Percentiles rank a stretch among this genome's conserved stretches.
Evolutionary conservation across 257 asterid species (phyloP).

Genomic region (Solanum pennellii): DNA sequence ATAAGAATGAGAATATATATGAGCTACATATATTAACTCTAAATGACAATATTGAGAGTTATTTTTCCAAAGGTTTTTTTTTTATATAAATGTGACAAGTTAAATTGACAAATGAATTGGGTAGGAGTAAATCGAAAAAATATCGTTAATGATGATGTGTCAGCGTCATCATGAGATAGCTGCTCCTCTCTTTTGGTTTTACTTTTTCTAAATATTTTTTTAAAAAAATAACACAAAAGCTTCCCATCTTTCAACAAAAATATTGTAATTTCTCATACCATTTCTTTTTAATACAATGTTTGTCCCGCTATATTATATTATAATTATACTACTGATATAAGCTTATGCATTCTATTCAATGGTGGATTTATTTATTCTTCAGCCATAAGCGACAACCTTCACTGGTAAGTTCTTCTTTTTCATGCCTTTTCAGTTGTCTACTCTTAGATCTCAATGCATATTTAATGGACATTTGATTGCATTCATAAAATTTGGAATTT

Average conservation of each 20-base stretch:
- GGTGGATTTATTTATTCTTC: constrained; percentile 13
- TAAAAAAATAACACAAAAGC: not conserved
- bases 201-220: not conserved
- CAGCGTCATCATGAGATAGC: constrained; percentile 1
- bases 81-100: not conserved
- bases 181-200: not conserved
- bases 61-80: too few relatives aligned
- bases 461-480: not conserved
- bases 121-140: not conserved
- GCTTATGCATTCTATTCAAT: not conserved
- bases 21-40: too few relatives aligned
- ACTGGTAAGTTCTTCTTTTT: constrained; percentile 27
- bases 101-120: not conserved
- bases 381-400: constrained; percentile 14
- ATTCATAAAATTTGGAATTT: not conserved
- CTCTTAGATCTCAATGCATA: not conserved
- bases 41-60: too few relatives aligned
- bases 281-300: not conserved
- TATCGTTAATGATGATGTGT: constrained; percentile 9
- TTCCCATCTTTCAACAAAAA: constrained; percentile 2
- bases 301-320: constrained; percentile 1
- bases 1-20: too few relatives aligned
- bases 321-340: not conserved
- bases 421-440: not conserved
- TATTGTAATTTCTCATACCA: not conserved